A percentile compares a stretch with the other conserved stretches of the same genome.
Evolutionary conservation across 202 grass and related monocot species (phyloP).

Genomic region (Zoysia matrella): DNA sequence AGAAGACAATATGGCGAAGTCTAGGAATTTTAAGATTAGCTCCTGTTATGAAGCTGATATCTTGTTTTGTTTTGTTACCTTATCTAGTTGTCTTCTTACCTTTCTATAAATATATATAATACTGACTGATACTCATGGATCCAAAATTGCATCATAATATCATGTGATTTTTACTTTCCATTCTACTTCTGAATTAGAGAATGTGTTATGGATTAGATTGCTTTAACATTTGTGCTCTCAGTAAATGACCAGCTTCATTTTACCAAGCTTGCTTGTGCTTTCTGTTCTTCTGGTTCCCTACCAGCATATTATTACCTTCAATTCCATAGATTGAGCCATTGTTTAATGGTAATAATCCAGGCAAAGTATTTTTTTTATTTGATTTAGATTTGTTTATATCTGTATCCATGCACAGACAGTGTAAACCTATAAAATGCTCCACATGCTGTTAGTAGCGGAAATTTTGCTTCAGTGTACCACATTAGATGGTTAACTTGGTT

Average conservation of each 20-base stretch:
- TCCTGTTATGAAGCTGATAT: slow-evolving; percentile 36
- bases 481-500: slow-evolving; percentile 27
- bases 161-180: slow-evolving; percentile 1
- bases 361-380: neutral
- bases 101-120: slow-evolving; percentile 22
- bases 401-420: slow-evolving; percentile 10
- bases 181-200: neutral
- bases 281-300: slow-evolving; percentile 1
- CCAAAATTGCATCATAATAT: slow-evolving; percentile 19
- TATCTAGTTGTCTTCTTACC: neutral
- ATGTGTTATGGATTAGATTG: slow-evolving; percentile 4
- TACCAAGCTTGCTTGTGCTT: neutral
- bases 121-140: slow-evolving; percentile 13
- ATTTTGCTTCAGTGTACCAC: neutral
- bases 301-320: neutral
- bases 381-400: slow-evolving; percentile 21
- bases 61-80: slow-evolving; percentile 32
- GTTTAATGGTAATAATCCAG: slow-evolving; percentile 6
- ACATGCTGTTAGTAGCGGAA: neutral
- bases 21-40: slow-evolving; percentile 22
- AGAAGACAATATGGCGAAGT: neutral
- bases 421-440: slow-evolving; percentile 17
- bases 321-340: neutral
- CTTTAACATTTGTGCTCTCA: slow-evolving; percentile 5
- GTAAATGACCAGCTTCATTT: slow-evolving; percentile 6